phyloP scores from a whole-genome alignment of 176 grass and related monocot genomes.

The Lolium rigidum region DNA sequence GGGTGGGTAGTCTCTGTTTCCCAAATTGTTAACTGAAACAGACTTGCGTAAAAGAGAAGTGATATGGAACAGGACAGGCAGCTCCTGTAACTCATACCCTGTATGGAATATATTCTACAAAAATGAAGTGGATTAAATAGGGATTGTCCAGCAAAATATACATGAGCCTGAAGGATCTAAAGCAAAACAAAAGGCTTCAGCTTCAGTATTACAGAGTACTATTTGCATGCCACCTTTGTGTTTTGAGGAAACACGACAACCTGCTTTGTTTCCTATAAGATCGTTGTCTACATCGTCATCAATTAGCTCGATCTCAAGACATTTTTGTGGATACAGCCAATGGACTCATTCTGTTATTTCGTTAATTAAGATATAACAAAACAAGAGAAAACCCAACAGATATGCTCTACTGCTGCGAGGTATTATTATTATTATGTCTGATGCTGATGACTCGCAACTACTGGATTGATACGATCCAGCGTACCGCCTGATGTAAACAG shows the following conservation, averaged over 20 bases:
- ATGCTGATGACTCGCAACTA: not conserved
- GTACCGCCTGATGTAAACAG: constrained; percentile 29
- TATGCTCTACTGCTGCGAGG: not conserved
- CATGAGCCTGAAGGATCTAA: not conserved
- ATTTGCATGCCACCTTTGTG: not conserved
- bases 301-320: not conserved
- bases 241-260: not conserved
- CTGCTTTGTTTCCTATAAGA: not conserved
- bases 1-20: constrained; percentile 17
- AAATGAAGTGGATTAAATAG: too few species aligned
- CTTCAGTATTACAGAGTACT: not conserved
- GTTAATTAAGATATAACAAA: not conserved
- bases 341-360: not conserved
- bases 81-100: not conserved
- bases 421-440: not conserved
- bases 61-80: not conserved
- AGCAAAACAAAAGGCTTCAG: not conserved
- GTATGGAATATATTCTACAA: not conserved
- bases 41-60: constrained; percentile 26
- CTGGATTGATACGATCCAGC: constrained; percentile 25
- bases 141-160: not conserved
- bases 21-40: not conserved
- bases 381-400: not conserved
- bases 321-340: not conserved
- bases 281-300: not conserved